phyloP scores from a whole-genome alignment of 768 basidiomycete species.

The Lactifluus echinatus region DNA sequence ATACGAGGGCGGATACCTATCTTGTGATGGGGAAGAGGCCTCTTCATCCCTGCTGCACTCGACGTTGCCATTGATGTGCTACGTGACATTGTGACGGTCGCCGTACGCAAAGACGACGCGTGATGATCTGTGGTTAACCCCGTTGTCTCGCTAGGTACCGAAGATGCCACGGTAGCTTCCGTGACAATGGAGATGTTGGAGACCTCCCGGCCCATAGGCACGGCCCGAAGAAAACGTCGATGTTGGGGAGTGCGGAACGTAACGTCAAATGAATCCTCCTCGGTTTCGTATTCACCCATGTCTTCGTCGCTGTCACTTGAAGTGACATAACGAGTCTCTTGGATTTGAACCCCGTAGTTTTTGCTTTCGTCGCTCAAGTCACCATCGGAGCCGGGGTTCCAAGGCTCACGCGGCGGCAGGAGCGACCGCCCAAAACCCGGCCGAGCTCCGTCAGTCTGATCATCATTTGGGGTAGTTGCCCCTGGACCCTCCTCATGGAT shows the following conservation, averaged over 20 bases:
- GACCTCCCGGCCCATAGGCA: slow-evolving; percentile 17
- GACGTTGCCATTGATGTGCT: slow-evolving; percentile 19
- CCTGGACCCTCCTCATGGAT: slow-evolving; percentile 13
- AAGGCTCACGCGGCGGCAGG: slow-evolving; percentile 52
- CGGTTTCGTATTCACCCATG: slow-evolving; percentile 31
- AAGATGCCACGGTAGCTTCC: slow-evolving; percentile 21
- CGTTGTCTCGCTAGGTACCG: slow-evolving; percentile 21
- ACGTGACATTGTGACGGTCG: slow-evolving; percentile 23
- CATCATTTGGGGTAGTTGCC: slow-evolving; percentile 30
- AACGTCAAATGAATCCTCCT: slow-evolving; percentile 57
- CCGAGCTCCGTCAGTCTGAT: slow-evolving; percentile 21
- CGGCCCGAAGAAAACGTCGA: slow-evolving; percentile 21
- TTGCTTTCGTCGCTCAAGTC: slow-evolving; percentile 50
- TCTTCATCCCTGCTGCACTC: slow-evolving; percentile 24
- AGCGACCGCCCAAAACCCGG: slow-evolving; percentile 69
- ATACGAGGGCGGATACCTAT: slow-evolving; percentile 9
- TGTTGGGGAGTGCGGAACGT: slow-evolving; percentile 57
- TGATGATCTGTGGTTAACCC: slow-evolving; percentile 27
- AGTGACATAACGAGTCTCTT: slow-evolving; percentile 16
- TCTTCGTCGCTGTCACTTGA: slow-evolving; percentile 23
- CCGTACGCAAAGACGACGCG: slow-evolving; percentile 26
- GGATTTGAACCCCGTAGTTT: slow-evolving; percentile 34
- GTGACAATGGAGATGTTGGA: slow-evolving; percentile 18
- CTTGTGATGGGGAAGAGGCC: slow-evolving; percentile 20
- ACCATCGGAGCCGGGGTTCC: slow-evolving; percentile 48